These are phyloP conservation scores for Perkinsus marinus DNA, from an alignment of 169 alveolate species.

Conservation along the genomic window DNA sequence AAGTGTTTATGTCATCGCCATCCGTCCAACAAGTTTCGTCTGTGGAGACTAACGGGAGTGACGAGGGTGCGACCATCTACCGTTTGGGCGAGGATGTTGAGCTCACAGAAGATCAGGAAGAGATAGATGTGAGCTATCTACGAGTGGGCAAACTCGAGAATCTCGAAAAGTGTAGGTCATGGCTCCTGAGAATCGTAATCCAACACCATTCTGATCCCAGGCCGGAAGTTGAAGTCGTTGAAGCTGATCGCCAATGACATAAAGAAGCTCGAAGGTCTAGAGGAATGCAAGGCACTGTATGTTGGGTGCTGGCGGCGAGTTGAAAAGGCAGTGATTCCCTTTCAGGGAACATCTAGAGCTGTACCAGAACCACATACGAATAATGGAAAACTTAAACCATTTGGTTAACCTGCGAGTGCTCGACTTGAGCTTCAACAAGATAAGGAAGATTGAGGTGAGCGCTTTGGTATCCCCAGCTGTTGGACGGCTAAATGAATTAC, in stretches of 20 bases:
- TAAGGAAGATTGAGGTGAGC: conserved; percentile 41
- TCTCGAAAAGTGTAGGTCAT: background rate
- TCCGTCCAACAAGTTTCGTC: background rate
- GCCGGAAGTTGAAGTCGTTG: background rate
- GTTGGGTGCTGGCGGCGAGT: background rate
- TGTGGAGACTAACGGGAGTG: background rate
- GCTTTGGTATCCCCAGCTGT: too few relatives aligned
- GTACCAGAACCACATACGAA: conserved; percentile 50
- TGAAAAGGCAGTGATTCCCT: background rate
- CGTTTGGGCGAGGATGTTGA: background rate
- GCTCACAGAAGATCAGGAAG: background rate
- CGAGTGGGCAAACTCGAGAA: background rate
- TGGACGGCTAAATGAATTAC: too few relatives aligned
- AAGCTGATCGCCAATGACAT: background rate
- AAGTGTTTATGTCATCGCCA: background rate
- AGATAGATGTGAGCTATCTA: background rate
- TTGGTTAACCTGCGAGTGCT: conserved; percentile 42
- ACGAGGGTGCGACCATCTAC: background rate
- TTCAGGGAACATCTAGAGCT: conserved; percentile 43
- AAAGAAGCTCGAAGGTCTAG: background rate
- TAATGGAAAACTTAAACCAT: conserved; percentile 48
- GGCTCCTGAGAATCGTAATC: too few relatives aligned
- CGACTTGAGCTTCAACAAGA: conserved; percentile 51
- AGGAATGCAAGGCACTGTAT: background rate
- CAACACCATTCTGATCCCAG: background rate